These are phyloP conservation scores for Wolfiporia cocos DNA, from an alignment of 1,284 basidiomycete species.

Conservation along the genomic window DNA sequence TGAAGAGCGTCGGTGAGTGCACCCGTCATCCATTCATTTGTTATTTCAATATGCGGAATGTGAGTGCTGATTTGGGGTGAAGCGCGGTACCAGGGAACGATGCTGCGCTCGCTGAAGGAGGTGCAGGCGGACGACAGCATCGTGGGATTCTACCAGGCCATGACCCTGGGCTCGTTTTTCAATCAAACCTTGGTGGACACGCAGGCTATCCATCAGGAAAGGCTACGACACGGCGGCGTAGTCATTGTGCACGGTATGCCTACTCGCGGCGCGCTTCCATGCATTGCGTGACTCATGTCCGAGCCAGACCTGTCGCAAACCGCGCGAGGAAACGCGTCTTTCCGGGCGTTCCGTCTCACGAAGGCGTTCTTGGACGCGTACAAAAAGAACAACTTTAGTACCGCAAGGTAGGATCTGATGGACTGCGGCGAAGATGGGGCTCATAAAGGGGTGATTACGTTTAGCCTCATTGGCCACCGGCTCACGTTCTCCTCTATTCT, in stretches of 20 bases:
- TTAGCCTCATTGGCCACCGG: constrained; percentile 79
- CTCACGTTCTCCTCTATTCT: constrained; percentile 90
- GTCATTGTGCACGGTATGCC: constrained; percentile 80
- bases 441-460: neutral
- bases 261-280: constrained; percentile 6
- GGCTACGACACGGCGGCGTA: constrained; percentile 80
- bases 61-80: constrained; percentile 6
- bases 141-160: constrained; percentile 95
- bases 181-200: constrained; percentile 88
- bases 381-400: constrained; percentile 85
- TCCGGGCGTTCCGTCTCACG: constrained; percentile 90
- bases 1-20: constrained; percentile 62
- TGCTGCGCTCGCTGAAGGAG: constrained; percentile 85
- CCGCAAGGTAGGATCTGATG: constrained; percentile 54
- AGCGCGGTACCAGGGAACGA: constrained; percentile 82
- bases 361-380: constrained; percentile 82
- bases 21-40: neutral
- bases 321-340: constrained; percentile 80
- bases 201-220: constrained; percentile 78
- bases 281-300: neutral
- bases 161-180: constrained; percentile 87
- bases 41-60: neutral
- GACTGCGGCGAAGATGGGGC: neutral
- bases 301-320: constrained; percentile 63
- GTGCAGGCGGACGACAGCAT: constrained; percentile 93